Conservation (phyloP, 192 early-diverging fungal species). For the Coemansia reversa region DNA sequence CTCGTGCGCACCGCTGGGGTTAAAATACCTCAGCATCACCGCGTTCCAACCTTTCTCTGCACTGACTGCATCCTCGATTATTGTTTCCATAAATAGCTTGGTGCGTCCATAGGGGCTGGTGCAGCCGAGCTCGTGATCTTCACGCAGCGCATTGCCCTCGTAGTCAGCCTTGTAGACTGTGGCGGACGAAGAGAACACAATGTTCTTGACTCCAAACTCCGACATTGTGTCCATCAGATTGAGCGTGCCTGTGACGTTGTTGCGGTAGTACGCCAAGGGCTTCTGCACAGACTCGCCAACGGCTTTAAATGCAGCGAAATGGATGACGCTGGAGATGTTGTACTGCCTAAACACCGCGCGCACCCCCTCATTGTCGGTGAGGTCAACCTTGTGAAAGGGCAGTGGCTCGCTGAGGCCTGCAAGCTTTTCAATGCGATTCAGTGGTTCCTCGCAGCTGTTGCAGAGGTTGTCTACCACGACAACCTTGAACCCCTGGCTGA, state of each 20-base stretch:
- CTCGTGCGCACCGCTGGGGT: constrained; percentile 90
- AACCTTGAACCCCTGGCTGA: constrained; percentile 72
- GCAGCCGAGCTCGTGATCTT: constrained; percentile 68
- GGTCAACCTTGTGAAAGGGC: constrained; percentile 76
- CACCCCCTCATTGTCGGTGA: constrained; percentile 66
- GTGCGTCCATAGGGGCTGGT: constrained; percentile 94
- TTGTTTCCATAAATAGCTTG: constrained; percentile 90
- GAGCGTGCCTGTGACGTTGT: constrained; percentile 89
- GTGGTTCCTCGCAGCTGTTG: constrained; percentile 74
- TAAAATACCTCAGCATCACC: constrained; percentile 84
- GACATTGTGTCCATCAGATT: constrained; percentile 83
- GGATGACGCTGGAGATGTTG: constrained; percentile 69
- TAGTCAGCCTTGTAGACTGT: constrained; percentile 77
- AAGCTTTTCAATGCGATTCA: constrained; percentile 67
- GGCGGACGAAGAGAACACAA: constrained; percentile 94
- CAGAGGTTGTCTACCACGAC: constrained; percentile 91
- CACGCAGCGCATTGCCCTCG: constrained; percentile 55
- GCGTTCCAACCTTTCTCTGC: constrained; percentile 66
- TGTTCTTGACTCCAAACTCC: constrained; percentile 75
- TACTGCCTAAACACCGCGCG: constrained; percentile 71
- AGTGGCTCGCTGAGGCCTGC: constrained; percentile 52
- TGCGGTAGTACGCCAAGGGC: constrained; percentile 89
- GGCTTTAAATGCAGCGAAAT: constrained; percentile 87
- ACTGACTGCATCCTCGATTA: constrained; percentile 71
- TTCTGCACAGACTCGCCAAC: constrained; percentile 78